phyloP scores from a whole-genome alignment of 805 yeast genomes.

The Candida adriatica region DNA sequence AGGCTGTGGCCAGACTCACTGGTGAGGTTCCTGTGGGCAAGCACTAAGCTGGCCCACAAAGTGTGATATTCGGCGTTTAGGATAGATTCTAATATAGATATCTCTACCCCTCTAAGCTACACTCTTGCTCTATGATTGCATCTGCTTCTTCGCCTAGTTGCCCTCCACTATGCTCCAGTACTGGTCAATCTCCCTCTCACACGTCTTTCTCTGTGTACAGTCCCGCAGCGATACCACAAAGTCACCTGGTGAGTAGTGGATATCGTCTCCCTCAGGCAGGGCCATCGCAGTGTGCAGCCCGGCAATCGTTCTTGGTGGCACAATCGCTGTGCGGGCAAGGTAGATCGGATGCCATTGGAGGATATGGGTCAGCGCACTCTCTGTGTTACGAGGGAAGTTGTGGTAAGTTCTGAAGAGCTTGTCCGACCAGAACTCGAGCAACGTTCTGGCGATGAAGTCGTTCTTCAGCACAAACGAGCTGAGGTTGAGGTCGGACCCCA shows the following conservation, averaged over 20 bases:
- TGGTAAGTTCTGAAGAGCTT: conserved; percentile 58
- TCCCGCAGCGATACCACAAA: conserved; percentile 56
- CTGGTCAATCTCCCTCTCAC: conserved; percentile 42
- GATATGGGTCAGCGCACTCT: conserved; percentile 74
- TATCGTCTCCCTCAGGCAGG: conserved; percentile 35
- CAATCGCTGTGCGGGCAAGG: conserved; percentile 63
- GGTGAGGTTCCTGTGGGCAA: conserved; percentile 43
- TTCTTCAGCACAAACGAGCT: conserved; percentile 68
- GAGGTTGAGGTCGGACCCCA: conserved; percentile 54
- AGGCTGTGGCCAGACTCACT: conserved; percentile 53
- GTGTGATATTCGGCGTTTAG: too few relatives aligned
- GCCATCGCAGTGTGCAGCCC: conserved; percentile 34
- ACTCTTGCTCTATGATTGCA: too few relatives aligned
- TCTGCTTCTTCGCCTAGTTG: too few relatives aligned
- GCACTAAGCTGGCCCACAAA: conserved; percentile 14
- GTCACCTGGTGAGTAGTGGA: conserved; percentile 57
- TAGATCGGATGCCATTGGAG: conserved; percentile 92
- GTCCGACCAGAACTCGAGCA: conserved; percentile 78
- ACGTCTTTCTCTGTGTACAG: conserved; percentile 43
- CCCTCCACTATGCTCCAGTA: conserved; percentile 25
- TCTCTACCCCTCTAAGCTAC: too few relatives aligned
- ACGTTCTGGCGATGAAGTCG: conserved; percentile 51
- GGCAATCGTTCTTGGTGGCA: conserved; percentile 56
- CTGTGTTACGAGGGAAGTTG: conserved; percentile 51
- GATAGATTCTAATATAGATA: too few relatives aligned